Base-by-base conservation (phyloP, 2,329 filamentous ascomycete species). In the Calycina marina region DNA sequence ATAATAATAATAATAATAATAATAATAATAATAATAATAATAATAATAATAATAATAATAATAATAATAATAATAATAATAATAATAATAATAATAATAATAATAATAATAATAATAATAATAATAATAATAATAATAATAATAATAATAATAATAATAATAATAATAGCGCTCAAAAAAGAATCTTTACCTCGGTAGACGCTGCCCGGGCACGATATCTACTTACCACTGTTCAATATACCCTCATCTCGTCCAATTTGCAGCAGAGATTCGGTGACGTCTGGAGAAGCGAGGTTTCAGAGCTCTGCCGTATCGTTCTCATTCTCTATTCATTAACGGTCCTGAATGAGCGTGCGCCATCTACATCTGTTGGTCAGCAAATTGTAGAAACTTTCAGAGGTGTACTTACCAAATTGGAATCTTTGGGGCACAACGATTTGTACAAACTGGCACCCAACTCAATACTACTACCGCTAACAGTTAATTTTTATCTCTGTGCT, bases 201-300 rank as follows among this genome's bases (percentile, higher is more conserved):
- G 32, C 32, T 5, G 25, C 32, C 2, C 25, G 32, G 18, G 18
- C 18, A 9, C 32, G 32, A 10, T n/a, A 30, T 24, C 15, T 34
- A 14, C 27, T 34, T 14, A 29, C 27, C 15, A 30, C 12, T 18
- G 16, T 34, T 15, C 32, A 34, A 25, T 34, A 34, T 5, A 29
- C 32, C 9, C 32, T 34, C 32, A 13, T 30, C n/a, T 24, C 25
- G 6, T n/a, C 14, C n/a, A 30, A 34, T 20, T 34, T 9, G 10
- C 13, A 14, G 13, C 6, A 6, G 14, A 30, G 17, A 30, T 17
- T 15, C 14, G 28, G 13, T 30, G 15, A 9, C 3, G 12, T 6
- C 13, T 10, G n/a, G 3, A 14, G 17, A 2, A 14, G 13, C 12
- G 12, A 9, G n/a, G 14, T 17, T 30, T 18, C 17, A 10, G 28